Base-by-base conservation (phyloP, 257 asterid species). In the Linaria vulgaris region DNA sequence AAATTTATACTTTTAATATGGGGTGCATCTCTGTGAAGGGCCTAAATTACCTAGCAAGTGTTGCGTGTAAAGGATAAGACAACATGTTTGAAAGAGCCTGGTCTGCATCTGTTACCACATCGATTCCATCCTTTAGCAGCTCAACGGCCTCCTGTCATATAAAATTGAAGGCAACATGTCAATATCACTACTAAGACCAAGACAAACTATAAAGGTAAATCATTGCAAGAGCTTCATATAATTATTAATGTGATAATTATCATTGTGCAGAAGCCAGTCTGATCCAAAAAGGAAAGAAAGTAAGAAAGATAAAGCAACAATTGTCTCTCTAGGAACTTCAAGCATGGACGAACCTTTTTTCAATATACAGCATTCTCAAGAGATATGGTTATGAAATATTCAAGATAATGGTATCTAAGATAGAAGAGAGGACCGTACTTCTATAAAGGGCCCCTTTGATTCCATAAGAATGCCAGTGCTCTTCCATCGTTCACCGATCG, bases 101-200 rank as follows among this genome's bases (percentile, higher is more conserved):
- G 76, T 91, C 96, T 10, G 98, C 86, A 79, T 91, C 98, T 50
- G 85, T 72, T 69, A 82, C 64, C 87, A 91, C 70, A 68, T 88
- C 96, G 17, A 88, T 81, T 65, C 91, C 91, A 65, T 91, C 97
- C 79, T 88, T 91, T n/a, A 91, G 83, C 77, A 91, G 84, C 69
- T 74, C 74, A 17, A 82, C 85, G 67, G 98, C 87, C 65, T 91
- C 98, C 98, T 91, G 81, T 60, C 56, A 74, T 44, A 75, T 54
- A 59, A 62, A 69, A 69, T 68, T 70, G 50, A 56, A 16, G 20
- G 55, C n/a, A 39, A 10, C 16, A 73, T 20, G 27, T n/a, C 14
- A 47, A 58, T n/a, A n/a, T n/a, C n/a, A n/a, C n/a, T n/a, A n/a
- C n/a, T n/a, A n/a, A n/a, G n/a, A n/a, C n/a, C n/a, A n/a, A n/a